Base-by-base conservation (phyloP, 139 green algal species). In the Haematococcus sp. region DNA sequence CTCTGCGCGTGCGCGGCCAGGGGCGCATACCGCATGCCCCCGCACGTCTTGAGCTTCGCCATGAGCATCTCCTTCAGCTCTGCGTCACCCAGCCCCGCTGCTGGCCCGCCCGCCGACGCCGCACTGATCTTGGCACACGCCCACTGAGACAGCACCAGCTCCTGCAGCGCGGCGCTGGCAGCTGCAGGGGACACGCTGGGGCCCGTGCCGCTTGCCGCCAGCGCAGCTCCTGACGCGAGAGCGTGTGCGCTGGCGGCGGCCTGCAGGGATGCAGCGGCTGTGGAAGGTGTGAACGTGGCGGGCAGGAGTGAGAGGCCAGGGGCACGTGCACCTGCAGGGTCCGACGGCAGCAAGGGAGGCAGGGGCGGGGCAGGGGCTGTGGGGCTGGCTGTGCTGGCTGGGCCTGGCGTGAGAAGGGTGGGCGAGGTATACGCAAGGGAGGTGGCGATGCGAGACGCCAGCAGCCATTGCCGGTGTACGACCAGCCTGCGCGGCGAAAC, bases 101-200 rank as follows among this genome's bases (percentile, higher is more conserved):
- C 55, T 2, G 23, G 55, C 1, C 60, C 64, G 2, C 65, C 69
- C 19, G 44, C 56, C 13, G 54, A 15, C 7, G 69, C 72, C 0
- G 86, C 75, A 22, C 34, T 81, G 73, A 97, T 93, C 60, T 95
- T 95, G 71, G 88, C 82, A 34, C 85, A 90, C 1, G 92, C 93
- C 93, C 93, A 97, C 70, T 92, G 86, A 7, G 83, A n/a, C 58
- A 96, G 72, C 46, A 96, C 88, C 58, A 78, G 22, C 27, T 72
- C 72, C 52, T 85, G 64, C 28, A 51, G 49, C 11, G 33, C 61
- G 5, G 32, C 20, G 52, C 20, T 31, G 20, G 20, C 52, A 4
- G 52, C 52, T 4, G 52, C 52, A n/a, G 52, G 40, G 7, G 40
- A 49, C 40, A 11, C 7, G 7, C 40, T 11, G 7, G 7, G 40